Conservation (phyloP, 129 eudicot genomes). For the Flaveria trinervia region DNA sequence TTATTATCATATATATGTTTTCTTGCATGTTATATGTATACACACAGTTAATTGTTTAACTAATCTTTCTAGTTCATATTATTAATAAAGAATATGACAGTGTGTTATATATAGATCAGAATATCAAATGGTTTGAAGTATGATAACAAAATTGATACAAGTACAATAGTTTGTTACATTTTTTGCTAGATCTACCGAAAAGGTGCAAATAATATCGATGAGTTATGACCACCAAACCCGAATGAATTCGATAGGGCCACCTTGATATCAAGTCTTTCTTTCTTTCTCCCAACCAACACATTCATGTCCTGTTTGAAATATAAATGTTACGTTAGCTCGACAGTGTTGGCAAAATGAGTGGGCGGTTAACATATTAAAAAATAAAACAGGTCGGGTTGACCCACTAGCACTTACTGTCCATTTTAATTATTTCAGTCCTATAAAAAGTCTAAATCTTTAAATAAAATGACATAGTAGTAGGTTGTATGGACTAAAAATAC, state of each 20-base stretch:
- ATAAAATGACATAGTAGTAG: too few species aligned
- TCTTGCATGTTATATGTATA: slow-evolving; percentile 22
- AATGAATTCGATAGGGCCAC: slow-evolving; percentile 41
- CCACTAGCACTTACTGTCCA: too few species aligned
- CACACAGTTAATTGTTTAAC: not conserved
- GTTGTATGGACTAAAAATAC: not conserved
- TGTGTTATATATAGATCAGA: slow-evolving; percentile 9
- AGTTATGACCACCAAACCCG: slow-evolving; percentile 44
- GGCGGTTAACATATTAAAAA: too few species aligned
- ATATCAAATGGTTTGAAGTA: not conserved
- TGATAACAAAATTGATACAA: slow-evolving; percentile 8
- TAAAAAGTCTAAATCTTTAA: too few species aligned
- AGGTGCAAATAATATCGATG: slow-evolving; percentile 39
- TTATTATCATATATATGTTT: slow-evolving; percentile 11
- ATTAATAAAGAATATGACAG: not conserved
- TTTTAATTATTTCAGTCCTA: too few species aligned
- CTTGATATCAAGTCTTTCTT: slow-evolving; percentile 53
- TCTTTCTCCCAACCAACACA: slow-evolving; percentile 68
- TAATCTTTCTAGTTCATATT: slow-evolving; percentile 17
- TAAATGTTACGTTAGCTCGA: not conserved
- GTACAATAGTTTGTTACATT: not conserved
- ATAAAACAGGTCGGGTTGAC: too few species aligned
- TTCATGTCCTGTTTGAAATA: slow-evolving; percentile 52
- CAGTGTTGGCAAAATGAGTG: not conserved
- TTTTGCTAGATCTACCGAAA: slow-evolving; percentile 21